These are phyloP conservation scores for Pythium aristosporum DNA, from an alignment of 352 stramenopile genomes.

Conservation along the genomic window DNA sequence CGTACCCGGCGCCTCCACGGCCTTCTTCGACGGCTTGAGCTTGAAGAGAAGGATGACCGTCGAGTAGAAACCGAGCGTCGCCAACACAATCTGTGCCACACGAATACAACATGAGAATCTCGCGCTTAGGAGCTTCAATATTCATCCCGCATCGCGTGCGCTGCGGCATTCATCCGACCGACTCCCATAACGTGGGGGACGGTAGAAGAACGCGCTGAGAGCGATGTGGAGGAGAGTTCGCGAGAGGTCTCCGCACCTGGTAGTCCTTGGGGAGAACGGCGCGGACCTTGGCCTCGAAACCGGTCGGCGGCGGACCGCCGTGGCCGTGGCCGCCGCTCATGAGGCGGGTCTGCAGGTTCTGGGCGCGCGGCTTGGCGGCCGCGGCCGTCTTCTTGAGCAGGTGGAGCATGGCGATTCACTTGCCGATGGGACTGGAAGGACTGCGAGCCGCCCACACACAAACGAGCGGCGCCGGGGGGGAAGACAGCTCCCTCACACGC, in stretches of 20 bases:
- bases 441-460: conserved; percentile 10
- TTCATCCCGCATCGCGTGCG: not conserved
- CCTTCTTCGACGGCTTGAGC: conserved; percentile 82
- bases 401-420: conserved; percentile 53
- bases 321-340: conserved; percentile 73
- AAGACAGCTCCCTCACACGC: conserved; percentile 11
- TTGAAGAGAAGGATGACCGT: conserved; percentile 82
- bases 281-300: conserved; percentile 85
- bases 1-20: conserved; percentile 52
- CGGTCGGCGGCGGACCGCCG: conserved; percentile 54
- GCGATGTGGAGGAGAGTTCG: not conserved
- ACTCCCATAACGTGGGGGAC: not conserved
- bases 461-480: not conserved
- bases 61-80: conserved; percentile 80
- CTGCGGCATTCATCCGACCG: not conserved
- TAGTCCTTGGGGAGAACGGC: conserved; percentile 83
- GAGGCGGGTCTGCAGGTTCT: conserved; percentile 58
- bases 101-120: not conserved
- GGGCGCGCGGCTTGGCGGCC: conserved; percentile 45
- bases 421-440: conserved; percentile 12
- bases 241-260: conserved; percentile 48
- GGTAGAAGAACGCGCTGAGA: not conserved
- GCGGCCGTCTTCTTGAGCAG: conserved; percentile 72
- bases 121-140: not conserved
- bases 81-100: conserved; percentile 71